Base-by-base conservation (phyloP, 148 eudicot species). In the Vaccinium myrtillus region DNA sequence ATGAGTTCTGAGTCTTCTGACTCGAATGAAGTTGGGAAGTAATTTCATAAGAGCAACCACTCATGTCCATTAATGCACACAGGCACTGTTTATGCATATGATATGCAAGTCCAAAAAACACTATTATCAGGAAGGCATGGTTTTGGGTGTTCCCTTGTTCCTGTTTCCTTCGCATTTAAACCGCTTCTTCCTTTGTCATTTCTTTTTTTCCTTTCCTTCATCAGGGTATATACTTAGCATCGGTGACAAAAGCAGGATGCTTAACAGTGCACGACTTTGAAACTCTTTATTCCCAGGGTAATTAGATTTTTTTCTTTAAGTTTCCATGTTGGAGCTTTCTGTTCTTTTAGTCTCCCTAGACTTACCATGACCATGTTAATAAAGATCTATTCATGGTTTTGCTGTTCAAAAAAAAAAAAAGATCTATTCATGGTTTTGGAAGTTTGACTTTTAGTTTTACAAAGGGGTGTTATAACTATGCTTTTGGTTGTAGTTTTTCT, bases 201-300 rank as follows among this genome's bases (percentile, higher is more conserved):
- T 43, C 39, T 36, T 43, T 43, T 43, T 77, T 46, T 15, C 75
- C 43, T 32, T 69, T 25, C 75, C 39, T 82, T 81, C 63, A 21
- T 51, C 87, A 96, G 99, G 99, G 99, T 79, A 88, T 91, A 61
- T 96, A 93, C 87, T 80, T 96, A 80, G 98, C 97, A 80, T 90
- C 98, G n/a, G 99, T 91, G 83, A 94, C 98, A 78, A 92, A 89
- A 90, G 86, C 90, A 87, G 99, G 98, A 51, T 96, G 98, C 89
- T 92, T 96, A 85, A 92, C 89, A 87, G 94, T 94, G 81, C 94
- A 93, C 82, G 98, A 95, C 83, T 96, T 88, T 89, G 98, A 94
- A 79, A 85, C 87, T 78, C 91, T 94, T 81, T 92, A 89, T 79
- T 90, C 93, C 87, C 90, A 89, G 82, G 91, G 94, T 88, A 88